These are phyloP conservation scores for Trametes cinnabarina DNA, from an alignment of 768 basidiomycete genomes.

Conservation along the genomic window DNA sequence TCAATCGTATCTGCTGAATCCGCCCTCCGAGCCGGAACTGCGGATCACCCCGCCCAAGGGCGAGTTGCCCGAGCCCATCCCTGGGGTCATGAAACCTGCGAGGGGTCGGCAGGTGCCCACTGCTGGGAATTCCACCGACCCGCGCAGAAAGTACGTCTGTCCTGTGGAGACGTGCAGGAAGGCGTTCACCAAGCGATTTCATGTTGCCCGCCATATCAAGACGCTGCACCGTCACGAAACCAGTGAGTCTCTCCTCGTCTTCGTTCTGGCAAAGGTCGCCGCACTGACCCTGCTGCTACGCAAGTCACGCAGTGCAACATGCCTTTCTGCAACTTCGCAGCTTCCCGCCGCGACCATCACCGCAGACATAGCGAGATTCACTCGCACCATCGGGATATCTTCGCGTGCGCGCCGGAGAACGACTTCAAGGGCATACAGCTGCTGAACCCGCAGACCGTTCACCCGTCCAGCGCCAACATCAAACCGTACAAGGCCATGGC, in stretches of 20 bases:
- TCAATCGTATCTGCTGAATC: too few relatives aligned
- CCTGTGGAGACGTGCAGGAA: constrained; percentile 71
- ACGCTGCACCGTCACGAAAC: constrained; percentile 82
- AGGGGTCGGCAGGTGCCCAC: constrained; percentile 50
- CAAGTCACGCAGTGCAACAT: constrained; percentile 44
- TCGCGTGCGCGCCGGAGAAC: constrained; percentile 17
- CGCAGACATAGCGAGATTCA: constrained; percentile 73
- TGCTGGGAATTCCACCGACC: constrained; percentile 16
- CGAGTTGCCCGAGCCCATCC: constrained; percentile 31
- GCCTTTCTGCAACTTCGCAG: constrained; percentile 64
- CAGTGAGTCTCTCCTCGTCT: constrained; percentile 48
- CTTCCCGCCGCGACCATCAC: constrained; percentile 75
- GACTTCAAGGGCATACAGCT: constrained; percentile 19
- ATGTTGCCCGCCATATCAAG: constrained; percentile 77
- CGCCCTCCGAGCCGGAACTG: background rate
- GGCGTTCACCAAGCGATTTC: constrained; percentile 76
- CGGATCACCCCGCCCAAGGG: background rate
- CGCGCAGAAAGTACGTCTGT: constrained; percentile 58
- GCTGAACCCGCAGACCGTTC: background rate
- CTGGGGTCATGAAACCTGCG: constrained; percentile 49
- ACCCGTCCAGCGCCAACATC: background rate
- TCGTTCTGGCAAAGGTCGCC: background rate
- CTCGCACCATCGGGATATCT: constrained; percentile 20
- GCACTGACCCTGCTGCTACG: constrained; percentile 29
- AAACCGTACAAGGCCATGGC: constrained; percentile 6